A percentile compares a stretch with the other conserved stretches of the same genome.
phyloP scores from a whole-genome alignment of 2,329 filamentous ascomycete genomes.

The Plectosphaerella cucumerina region DNA sequence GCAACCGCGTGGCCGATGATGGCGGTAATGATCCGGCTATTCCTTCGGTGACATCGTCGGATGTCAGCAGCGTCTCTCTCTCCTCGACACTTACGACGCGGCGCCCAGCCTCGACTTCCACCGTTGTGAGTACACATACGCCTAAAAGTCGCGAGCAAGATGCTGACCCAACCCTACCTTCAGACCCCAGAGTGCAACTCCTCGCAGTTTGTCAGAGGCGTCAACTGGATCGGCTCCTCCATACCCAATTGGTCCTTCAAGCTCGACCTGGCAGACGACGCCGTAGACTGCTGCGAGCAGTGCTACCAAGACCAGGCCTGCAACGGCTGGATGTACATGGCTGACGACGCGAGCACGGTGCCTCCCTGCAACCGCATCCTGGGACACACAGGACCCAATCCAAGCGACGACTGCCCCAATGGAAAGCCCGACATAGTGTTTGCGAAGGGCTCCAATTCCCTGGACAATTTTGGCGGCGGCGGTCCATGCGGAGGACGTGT shows the following conservation, averaged over 20 bases:
- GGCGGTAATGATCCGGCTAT: not conserved
- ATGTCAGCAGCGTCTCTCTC: not conserved
- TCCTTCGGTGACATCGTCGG: not conserved
- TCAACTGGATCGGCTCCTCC: conserved; percentile 12
- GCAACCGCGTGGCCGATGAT: conserved; percentile 11
- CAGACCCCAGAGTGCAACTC: conserved; percentile 6
- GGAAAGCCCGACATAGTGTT: conserved; percentile 12
- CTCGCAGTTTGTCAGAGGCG: conserved; percentile 5
- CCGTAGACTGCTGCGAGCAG: conserved; percentile 10
- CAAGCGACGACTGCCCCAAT: conserved; percentile 7
- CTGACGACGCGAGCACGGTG: not conserved
- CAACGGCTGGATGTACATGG: conserved; percentile 14
- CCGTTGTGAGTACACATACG: no score
- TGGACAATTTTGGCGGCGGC: conserved; percentile 6
- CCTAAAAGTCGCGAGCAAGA: no score
- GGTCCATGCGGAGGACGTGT: conserved; percentile 10
- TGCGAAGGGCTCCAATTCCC: not conserved
- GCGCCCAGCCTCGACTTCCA: no score
- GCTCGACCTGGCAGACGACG: conserved; percentile 5
- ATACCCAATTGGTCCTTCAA: conserved; percentile 9
- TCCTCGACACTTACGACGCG: not conserved
- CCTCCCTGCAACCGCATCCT: conserved; percentile 12
- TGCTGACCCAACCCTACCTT: not conserved
- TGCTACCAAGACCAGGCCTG: conserved; percentile 11
- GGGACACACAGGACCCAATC: conserved; percentile 8